Conservation (phyloP, 164 flowering plant genomes). For the Aristolochia fimbriata region DNA sequence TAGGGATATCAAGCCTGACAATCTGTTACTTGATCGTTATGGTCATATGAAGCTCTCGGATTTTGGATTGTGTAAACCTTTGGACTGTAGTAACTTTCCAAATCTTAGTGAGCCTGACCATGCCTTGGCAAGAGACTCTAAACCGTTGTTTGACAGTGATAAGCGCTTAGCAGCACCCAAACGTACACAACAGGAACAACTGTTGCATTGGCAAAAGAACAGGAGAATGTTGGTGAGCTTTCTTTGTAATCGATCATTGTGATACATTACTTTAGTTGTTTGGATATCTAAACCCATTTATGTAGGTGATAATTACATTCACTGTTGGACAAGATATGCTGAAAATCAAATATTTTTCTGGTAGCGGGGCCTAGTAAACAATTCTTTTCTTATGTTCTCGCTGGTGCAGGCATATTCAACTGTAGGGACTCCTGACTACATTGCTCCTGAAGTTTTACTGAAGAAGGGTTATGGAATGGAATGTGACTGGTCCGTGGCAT, state of each 20-base stretch:
- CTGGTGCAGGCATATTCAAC: slow-evolving; percentile 31
- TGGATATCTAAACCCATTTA: too few species aligned
- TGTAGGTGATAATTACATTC: too few species aligned
- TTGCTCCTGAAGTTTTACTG: slow-evolving; percentile 30
- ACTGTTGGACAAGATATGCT: too few species aligned
- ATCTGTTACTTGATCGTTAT: slow-evolving; percentile 31
- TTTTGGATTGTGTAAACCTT: slow-evolving; percentile 40
- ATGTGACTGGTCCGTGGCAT: slow-evolving; percentile 32
- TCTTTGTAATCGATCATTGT: not conserved
- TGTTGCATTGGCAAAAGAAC: slow-evolving; percentile 30
- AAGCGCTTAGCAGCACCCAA: slow-evolving; percentile 17
- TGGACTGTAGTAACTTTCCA: slow-evolving; percentile 32
- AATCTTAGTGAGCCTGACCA: slow-evolving; percentile 27
- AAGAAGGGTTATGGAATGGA: slow-evolving; percentile 44
- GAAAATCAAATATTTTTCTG: too few species aligned
- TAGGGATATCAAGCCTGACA: slow-evolving; percentile 45
- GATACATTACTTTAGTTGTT: not conserved
- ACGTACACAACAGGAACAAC: slow-evolving; percentile 33
- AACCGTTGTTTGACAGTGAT: slow-evolving; percentile 16
- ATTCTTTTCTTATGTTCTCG: not conserved
- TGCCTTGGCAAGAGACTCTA: slow-evolving; percentile 16
- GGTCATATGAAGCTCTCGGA: slow-evolving; percentile 44
- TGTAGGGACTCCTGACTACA: slow-evolving; percentile 36
- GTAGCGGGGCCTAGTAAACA: too few species aligned
- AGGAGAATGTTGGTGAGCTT: slow-evolving; percentile 28